Percentiles rank a stretch among this genome's conserved stretches.
Evolutionary conservation across 2,329 filamentous ascomycete genomes (phyloP).

Genomic region (Ceratocystis variospora): DNA sequence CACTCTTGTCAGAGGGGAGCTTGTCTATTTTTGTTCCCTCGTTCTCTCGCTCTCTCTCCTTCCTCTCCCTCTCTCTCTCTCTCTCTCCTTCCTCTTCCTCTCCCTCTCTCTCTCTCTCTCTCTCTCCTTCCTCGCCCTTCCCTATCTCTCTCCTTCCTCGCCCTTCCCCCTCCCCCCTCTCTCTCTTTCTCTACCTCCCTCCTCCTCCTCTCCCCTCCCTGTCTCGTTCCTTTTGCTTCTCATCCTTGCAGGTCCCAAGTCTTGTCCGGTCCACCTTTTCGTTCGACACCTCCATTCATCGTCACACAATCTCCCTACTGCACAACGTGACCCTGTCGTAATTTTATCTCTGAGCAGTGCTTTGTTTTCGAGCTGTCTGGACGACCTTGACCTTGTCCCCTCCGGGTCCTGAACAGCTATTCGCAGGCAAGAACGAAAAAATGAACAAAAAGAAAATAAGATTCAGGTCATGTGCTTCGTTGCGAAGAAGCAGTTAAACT

Average conservation of each 20-base stretch:
- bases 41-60: slow-evolving; percentile 16
- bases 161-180: slow-evolving; percentile 8
- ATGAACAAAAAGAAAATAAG: too few species aligned
- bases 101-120: slow-evolving; percentile 11
- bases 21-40: not conserved
- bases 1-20: not conserved
- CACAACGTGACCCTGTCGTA: not conserved
- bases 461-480: too few species aligned
- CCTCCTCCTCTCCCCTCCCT: not conserved
- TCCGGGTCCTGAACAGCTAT: too few species aligned
- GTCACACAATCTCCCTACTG: not conserved
- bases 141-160: slow-evolving; percentile 18
- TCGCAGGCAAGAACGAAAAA: too few species aligned
- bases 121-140: not conserved
- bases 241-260: not conserved
- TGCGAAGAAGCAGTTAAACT: not conserved
- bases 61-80: slow-evolving; percentile 13
- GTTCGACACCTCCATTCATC: not conserved
- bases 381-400: too few species aligned
- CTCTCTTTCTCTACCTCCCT: not conserved
- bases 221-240: not conserved
- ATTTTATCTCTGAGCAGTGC: not conserved
- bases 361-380: not conserved
- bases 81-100: not conserved
- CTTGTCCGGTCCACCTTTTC: not conserved